Evolutionary conservation across 345 rosid species (phyloP).

Genomic region (Theobroma cacao): DNA sequence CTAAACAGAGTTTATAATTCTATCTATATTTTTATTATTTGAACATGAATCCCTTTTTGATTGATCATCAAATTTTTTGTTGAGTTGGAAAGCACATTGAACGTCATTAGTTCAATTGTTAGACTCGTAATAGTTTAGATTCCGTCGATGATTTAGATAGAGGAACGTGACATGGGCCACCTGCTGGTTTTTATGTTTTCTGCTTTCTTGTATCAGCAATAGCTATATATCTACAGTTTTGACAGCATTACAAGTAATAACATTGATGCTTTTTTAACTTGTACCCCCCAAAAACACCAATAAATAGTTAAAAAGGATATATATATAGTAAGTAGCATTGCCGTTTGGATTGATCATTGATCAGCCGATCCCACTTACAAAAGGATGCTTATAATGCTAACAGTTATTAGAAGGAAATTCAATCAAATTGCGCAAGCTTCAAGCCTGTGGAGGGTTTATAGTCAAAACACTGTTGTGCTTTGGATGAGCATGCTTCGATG

Average conservation of each 20-base stretch:
- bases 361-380: no score
- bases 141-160: background rate
- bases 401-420: background rate
- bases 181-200: background rate
- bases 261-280: no score
- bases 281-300: no score
- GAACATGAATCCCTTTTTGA: background rate
- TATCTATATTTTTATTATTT: no score
- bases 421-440: background rate
- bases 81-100: background rate
- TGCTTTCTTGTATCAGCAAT: background rate
- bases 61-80: background rate
- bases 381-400: no score
- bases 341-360: no score
- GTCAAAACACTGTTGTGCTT: background rate
- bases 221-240: background rate
- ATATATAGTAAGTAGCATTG: no score
- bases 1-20: no score
- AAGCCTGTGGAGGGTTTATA: no score
- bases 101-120: background rate
- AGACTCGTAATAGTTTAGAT: background rate
- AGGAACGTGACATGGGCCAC: background rate
- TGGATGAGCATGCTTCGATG: background rate
- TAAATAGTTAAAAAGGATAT: no score
- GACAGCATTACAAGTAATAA: no score